Base-by-base conservation (phyloP, 257 asterid species). In the Nicotiana obtusifolia region DNA sequence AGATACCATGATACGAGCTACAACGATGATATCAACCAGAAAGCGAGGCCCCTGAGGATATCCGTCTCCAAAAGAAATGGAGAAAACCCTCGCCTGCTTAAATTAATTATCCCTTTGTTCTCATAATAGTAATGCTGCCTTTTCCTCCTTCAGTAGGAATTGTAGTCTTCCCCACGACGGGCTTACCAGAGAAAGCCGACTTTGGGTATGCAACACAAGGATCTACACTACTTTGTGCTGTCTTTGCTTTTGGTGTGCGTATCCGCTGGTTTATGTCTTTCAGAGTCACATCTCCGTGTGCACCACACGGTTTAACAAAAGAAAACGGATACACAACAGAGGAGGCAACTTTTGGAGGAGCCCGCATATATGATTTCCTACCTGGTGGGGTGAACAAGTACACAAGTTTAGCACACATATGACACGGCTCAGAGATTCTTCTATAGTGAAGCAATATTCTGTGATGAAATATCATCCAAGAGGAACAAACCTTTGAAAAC, bases 131-230 rank as follows among this genome's bases (percentile, higher is more conserved):
- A 71, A 95, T 95, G 94, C 97, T 89, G 76, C 99, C 99, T 82
- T 88, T 89, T 17, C 98, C 97, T 20, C 98, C 97, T 87, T 93
- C 96, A 0, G 96, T 95, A 20, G 86, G 94, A 82, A 95, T 93
- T 85, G 91, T 95, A 33, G 98, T 95, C 88, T 93, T 95, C 56
- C 97, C 98, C 11, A 95, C 94, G 0, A 95, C 98, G 6, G 97
- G 99, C 68, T 93, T 95, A 82, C 99, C 99, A 0, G 98, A 93
- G 85, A 95, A 91, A 52, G 97, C 97, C 20, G 99, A 94, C 61
- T 86, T 92, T 24, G 93, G 97, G 71, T 80, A 92, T 77, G 90
- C 49, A 83, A 64, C 88, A 5, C 84, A 57, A 14, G 87, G 86
- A 11, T 90, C 95, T 44, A 87, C 91, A 44, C 83, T 85, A 68